These are phyloP conservation scores for Termitomyces sp. DNA, from an alignment of 768 basidiomycete genomes.

Conservation along the genomic window DNA sequence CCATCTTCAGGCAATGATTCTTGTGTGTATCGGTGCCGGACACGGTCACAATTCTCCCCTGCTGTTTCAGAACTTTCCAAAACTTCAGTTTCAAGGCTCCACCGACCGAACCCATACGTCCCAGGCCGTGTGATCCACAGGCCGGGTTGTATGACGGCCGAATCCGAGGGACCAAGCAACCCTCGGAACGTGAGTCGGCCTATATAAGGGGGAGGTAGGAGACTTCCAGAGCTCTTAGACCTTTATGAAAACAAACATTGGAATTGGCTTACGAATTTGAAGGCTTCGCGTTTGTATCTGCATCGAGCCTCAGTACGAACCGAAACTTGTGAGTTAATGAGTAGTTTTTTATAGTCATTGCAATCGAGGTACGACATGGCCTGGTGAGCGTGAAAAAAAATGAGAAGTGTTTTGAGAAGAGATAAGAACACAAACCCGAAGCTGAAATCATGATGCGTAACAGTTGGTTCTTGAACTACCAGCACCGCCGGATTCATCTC, in stretches of 20 bases:
- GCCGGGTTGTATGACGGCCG: slow-evolving; percentile 40
- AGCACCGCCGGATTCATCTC: slow-evolving; percentile 76
- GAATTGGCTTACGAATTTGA: slow-evolving; percentile 9
- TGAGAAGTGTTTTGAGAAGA: background rate
- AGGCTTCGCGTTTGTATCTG: slow-evolving; percentile 15
- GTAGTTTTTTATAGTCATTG: slow-evolving; percentile 65
- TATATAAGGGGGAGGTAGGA: slow-evolving; percentile 52
- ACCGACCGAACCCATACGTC: slow-evolving; percentile 59
- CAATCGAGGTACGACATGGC: slow-evolving; percentile 48
- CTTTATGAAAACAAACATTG: background rate
- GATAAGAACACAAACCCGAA: slow-evolving; percentile 51
- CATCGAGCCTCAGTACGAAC: slow-evolving; percentile 50
- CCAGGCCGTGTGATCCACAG: slow-evolving; percentile 66
- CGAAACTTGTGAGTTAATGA: slow-evolving; percentile 62
- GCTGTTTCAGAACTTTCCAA: slow-evolving; percentile 27
- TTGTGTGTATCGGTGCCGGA: slow-evolving; percentile 34
- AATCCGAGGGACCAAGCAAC: slow-evolving; percentile 46
- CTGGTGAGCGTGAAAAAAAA: slow-evolving; percentile 32
- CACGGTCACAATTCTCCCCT: slow-evolving; percentile 3
- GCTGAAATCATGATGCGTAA: slow-evolving; percentile 62
- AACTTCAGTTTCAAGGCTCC: slow-evolving; percentile 70
- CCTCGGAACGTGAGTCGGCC: slow-evolving; percentile 71
- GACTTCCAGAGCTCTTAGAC: slow-evolving; percentile 26
- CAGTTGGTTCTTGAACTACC: slow-evolving; percentile 37
- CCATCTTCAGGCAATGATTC: slow-evolving; percentile 25